A percentile compares a stretch with the other conserved stretches of the same genome.
Conservation (phyloP, 257 asterid species). For the Primulina tabacum region DNA sequence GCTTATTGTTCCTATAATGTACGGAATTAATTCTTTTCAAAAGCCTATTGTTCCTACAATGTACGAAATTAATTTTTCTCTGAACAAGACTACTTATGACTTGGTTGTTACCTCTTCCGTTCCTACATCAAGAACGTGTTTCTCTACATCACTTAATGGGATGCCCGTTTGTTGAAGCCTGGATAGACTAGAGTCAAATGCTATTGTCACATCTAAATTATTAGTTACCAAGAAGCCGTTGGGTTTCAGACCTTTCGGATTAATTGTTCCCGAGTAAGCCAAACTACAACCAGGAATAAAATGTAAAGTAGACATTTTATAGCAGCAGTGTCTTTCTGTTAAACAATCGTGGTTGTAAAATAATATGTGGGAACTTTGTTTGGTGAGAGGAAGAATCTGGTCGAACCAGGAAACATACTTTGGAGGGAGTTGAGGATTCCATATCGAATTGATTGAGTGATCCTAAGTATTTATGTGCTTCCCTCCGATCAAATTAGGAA, state of each 20-base stretch:
- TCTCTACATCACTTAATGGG: background rate
- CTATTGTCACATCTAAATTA: background rate
- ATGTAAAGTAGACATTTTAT: background rate
- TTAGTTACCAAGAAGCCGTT: background rate
- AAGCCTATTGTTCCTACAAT: too few species aligned
- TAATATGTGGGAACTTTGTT: background rate
- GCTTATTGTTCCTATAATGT: too few species aligned
- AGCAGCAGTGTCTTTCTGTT: too few species aligned
- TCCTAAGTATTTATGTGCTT: too few species aligned
- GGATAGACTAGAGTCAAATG: background rate
- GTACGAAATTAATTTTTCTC: too few species aligned
- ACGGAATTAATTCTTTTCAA: too few species aligned
- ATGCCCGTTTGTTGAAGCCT: background rate
- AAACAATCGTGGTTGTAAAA: too few species aligned
- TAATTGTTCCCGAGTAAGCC: background rate
- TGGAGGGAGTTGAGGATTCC: background rate
- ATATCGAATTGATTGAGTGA: background rate
- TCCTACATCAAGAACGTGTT: background rate
- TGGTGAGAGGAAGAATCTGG: background rate
- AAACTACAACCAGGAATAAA: too few species aligned
- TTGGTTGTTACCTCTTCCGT: background rate
- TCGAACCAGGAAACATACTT: background rate
- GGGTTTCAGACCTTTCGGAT: background rate
- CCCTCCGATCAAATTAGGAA: background rate
- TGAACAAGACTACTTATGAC: background rate